Evolutionary conservation across 305 asterid genomes (phyloP), one percentile per base, ranked within the genome.

Genomic region (Plantago lanceolata): DNA sequence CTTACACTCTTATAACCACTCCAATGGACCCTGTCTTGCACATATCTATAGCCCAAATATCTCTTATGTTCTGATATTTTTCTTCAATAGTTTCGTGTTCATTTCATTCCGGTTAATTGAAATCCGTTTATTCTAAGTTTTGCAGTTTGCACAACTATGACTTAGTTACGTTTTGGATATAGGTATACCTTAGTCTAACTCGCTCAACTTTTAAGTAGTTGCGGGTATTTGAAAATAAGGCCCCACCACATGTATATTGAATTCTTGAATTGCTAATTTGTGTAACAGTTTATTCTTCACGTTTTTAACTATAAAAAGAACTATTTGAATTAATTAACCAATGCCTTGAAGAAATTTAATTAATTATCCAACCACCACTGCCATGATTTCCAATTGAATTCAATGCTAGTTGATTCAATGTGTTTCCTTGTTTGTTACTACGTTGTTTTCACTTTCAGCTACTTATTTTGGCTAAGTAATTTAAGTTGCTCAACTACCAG

Each of bases 341-440:
- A 16, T 58, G 24, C 60, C 20, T 37, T 12, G 55, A 56, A 47
- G 50, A 24, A 18, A 56, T 66, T 61, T 14, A 69, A 48, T 70
- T n/a, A n/a, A n/a, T 62, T 63, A 43, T 35, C 11, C 74, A 73
- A 68, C 78, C 18, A 64, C 73, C 67, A 33, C 48, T 11, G 45
- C 51, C 59, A 63, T 56, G 44, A 62, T 58, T 62, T 33, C 17
- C 43, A 33, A 24, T 44, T 44, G 18, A 11, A 8, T 62, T 62
- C 45, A 62, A 49, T 60, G 45, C 48, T 43, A 18, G 18, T 45
- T 40, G 40, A 19, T 2, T 51, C 19, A 29, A 17, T 57, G 26
- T n/a, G 21, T 5, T 24, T 24, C 48, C 31, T 55, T 55, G 29
- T 5, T 54, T 54, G 12, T 24, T 55, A 15, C 28, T 55, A 19